Evolutionary conservation across 768 basidiomycete genomes (phyloP), one percentile per base, ranked within the genome.

Genomic region (Tubosaeta sp.): DNA sequence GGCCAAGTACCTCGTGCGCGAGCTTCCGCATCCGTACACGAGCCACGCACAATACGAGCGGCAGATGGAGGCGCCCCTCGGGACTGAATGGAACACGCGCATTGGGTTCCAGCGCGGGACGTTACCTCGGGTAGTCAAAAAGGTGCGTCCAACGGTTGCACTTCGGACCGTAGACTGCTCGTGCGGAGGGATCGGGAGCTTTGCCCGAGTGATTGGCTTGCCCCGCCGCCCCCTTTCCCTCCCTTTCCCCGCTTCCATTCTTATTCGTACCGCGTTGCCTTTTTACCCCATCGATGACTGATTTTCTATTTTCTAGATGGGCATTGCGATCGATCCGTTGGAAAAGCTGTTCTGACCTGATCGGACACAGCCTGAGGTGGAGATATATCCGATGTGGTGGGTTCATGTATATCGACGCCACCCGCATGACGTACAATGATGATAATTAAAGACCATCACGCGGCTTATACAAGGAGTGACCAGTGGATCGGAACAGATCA

Each of bases 1-100:
- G 0, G 73, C 82, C 14, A 90, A 92, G 70, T 97, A 94, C 67
- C 76, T 84, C 53, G 83, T 93, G 48, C 89, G 88, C 68, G 94
- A 98, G 65, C 69, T 99, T 40, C 96, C 96, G 3, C 88, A 87
- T 69, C 96, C 95, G 3, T 98, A 93, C 65, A 97, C 95, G 9
- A 90, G 87, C 68, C 84, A 84, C 51, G 90, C 87, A 4, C 96
- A 97, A 73, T 97, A 87, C 62, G 94, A 96, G 70, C 82, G 86
- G 30, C 80, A 79, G 54, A 83, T 96, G 76, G 81, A 85, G 36
- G 77, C 73, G 29, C 94, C 94, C 6, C 60, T 97, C 25, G 95
- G 95, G 7, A 75, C 75, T 44, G 95, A 98, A 67, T 99, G 94
- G 94, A 95, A 95, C 60, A 94, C 93, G 1, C 76, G 92, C 44